Conservation (phyloP, 192 early-diverging fungal genomes). For the Chytriomyces hyalinus region DNA sequence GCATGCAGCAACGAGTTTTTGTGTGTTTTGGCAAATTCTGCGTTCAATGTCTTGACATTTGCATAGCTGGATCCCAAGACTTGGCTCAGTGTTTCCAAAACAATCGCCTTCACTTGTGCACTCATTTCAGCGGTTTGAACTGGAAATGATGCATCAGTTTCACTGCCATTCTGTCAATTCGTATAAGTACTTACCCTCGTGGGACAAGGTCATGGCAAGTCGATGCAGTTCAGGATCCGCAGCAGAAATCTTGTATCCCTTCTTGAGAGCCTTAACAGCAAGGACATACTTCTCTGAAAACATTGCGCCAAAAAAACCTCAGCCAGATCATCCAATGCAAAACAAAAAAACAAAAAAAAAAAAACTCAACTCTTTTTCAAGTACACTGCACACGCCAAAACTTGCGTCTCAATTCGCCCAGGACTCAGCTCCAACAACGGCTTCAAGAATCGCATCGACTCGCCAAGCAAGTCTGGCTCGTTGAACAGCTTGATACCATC, state of each 20-base stretch:
- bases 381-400: slow-evolving; percentile 72
- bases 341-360: not conserved
- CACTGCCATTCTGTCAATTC: not conserved
- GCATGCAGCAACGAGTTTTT: slow-evolving; percentile 28
- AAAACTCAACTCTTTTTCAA: slow-evolving; percentile 61
- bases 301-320: not conserved
- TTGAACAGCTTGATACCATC: slow-evolving; percentile 72
- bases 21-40: slow-evolving; percentile 15
- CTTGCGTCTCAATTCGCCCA: slow-evolving; percentile 62
- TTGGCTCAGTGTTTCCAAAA: slow-evolving; percentile 14
- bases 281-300: slow-evolving; percentile 69
- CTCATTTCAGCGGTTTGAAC: not conserved
- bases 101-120: slow-evolving; percentile 28
- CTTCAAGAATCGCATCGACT: slow-evolving; percentile 78
- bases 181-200: slow-evolving; percentile 11
- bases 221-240: slow-evolving; percentile 37
- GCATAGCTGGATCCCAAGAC: slow-evolving; percentile 14
- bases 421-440: slow-evolving; percentile 67
- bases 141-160: not conserved
- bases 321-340: not conserved
- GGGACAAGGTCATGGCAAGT: slow-evolving; percentile 36
- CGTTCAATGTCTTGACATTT: slow-evolving; percentile 28
- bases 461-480: slow-evolving; percentile 70
- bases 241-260: slow-evolving; percentile 38
- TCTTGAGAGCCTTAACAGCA: slow-evolving; percentile 65